Conservation (phyloP, 225 moss, liverwort and hornwort species). For the Physcomitrium patens region DNA sequence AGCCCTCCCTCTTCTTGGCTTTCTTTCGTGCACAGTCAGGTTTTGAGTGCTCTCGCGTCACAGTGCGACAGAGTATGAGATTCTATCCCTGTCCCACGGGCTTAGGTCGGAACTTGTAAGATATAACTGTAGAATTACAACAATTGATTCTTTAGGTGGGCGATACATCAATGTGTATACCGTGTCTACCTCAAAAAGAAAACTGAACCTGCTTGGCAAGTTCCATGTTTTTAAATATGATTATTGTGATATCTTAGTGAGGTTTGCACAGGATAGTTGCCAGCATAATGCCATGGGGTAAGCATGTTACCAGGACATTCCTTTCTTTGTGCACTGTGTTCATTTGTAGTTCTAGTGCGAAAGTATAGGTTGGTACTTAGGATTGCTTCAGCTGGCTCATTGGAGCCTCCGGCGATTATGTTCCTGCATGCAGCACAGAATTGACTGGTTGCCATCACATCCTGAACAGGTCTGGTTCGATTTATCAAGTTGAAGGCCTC, state of each 20-base stretch:
- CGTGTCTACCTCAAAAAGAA: slow-evolving; percentile 42
- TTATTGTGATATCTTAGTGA: background rate
- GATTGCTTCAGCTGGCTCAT: too few species aligned
- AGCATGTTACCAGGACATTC: too few species aligned
- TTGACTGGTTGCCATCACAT: too few species aligned
- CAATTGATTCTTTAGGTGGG: slow-evolving; percentile 42
- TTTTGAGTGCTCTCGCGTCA: slow-evolving; percentile 22
- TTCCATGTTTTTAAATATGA: background rate
- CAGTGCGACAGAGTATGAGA: slow-evolving; percentile 13
- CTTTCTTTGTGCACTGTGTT: too few species aligned
- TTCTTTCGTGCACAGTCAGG: slow-evolving; percentile 14
- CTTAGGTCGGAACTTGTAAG: slow-evolving; percentile 48
- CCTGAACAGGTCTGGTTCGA: too few species aligned
- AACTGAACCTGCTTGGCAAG: slow-evolving; percentile 21
- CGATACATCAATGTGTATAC: slow-evolving; percentile 53
- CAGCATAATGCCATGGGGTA: too few species aligned
- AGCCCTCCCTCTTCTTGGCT: background rate
- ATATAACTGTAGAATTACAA: slow-evolving; percentile 56
- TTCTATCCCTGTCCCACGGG: slow-evolving; percentile 19
- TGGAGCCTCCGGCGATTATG: too few species aligned
- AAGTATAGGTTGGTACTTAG: too few species aligned
- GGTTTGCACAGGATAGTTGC: too few species aligned
- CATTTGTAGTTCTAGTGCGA: too few species aligned
- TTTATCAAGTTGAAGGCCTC: too few species aligned
- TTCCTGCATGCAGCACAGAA: too few species aligned